Evolutionary conservation across 768 basidiomycete genomes (phyloP), one percentile per base, ranked within the genome.

Genomic region (Strobilomyces echinocephalus): DNA sequence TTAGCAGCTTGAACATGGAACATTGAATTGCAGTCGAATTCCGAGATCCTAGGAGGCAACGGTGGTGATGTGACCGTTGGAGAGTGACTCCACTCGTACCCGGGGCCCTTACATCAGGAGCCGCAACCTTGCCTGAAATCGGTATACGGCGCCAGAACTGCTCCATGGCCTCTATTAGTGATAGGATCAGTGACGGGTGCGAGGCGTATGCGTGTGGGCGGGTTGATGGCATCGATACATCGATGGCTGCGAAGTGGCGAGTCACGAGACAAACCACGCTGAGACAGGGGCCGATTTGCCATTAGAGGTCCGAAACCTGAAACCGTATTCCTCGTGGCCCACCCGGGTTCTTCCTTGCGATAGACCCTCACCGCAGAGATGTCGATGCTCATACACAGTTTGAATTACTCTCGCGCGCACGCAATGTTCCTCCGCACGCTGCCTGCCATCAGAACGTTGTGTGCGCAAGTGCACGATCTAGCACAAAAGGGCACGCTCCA

Each of bases 381-480:
- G 36, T 38, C 36, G 36, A 43, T 20, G 39, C 39, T 39, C 39
- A 18, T 43, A 15, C 12, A 5, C 35, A 15, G 48, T 31, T 30
- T 38, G 26, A 48, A 63, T 42, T 53, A 58, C 33, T 53, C 61
- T 42, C 59, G 43, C 46, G 57, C 42, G 38, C 62, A 57, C 36
- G 82, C 84, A 24, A 73, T 71, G 6, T 95, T 94, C 64, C 81
- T 97, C 41, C 85, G 87, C 31, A 92, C 90, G 0, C 77, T 97
- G 4, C 88, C 91, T 15, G 82, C 93, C n/a, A 92, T 97, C 61
- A 82, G 95, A 43, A 87, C 94, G 61, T 80, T 91, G 40, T 98
- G 93, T 69, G 66, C 71, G 11, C 79, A 79, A 39, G 91, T 98
- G 33, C 83, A 88, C 68, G 79, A 83, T 28, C 83, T 95, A 18